Evolutionary conservation across 306 rosid genomes (phyloP).

Genomic region (Boehmeria nivea): DNA sequence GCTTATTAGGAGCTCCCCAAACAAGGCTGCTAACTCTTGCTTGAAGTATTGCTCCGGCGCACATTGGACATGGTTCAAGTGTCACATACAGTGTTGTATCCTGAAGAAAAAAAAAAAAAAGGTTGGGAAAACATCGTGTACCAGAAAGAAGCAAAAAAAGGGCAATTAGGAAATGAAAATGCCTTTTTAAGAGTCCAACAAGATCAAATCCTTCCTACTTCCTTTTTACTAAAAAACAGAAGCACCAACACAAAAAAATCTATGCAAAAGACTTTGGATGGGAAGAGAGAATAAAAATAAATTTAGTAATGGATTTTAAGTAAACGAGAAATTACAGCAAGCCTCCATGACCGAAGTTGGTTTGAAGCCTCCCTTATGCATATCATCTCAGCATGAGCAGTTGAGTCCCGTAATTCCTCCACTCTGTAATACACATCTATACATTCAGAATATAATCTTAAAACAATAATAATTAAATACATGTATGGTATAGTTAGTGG

Average conservation of each 20-base stretch:
- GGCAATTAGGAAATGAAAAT: neutral
- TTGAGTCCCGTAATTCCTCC: constrained; percentile 88
- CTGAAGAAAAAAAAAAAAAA: constrained; percentile 31
- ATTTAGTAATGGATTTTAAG: neutral
- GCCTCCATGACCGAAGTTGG: constrained; percentile 77
- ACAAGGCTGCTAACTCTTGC: constrained; percentile 76
- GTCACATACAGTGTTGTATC: constrained; percentile 81
- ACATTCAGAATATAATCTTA: neutral
- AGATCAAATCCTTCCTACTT: too few species aligned
- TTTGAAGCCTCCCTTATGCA: constrained; percentile 95
- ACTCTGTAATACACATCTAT: constrained; percentile 42
- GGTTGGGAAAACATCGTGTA: neutral
- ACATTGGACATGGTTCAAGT: constrained; percentile 99
- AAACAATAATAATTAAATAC: too few species aligned
- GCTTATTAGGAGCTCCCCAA: constrained; percentile 99
- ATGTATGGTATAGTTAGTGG: too few species aligned
- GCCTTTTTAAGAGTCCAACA: neutral
- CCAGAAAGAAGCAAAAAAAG: neutral
- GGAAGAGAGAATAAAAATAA: too few species aligned
- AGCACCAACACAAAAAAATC: neutral
- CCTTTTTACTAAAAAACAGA: too few species aligned
- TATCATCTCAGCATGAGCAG: constrained; percentile 96
- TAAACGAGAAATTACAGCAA: constrained; percentile 60
- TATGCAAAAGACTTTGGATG: too few species aligned
- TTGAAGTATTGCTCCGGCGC: constrained; percentile 96